Evolutionary conservation across 805 yeast species (phyloP).

Genomic region (Candida boleticola): DNA sequence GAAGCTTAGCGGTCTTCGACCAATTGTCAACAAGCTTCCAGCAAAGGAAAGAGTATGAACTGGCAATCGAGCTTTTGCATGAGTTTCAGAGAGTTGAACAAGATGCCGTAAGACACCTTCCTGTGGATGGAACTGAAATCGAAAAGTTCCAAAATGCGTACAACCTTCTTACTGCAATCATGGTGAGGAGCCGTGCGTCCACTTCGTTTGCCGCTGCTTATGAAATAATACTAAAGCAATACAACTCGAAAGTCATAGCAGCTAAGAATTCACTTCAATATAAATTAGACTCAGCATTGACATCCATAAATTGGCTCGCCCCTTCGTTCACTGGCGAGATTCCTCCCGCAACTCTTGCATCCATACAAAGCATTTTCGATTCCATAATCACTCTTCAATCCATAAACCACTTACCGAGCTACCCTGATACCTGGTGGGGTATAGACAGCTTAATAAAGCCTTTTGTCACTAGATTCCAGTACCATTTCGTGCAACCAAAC

Average conservation of each 20-base stretch:
- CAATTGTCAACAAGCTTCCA: slow-evolving; percentile 15
- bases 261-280: neutral
- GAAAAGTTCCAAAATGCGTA: neutral
- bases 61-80: neutral
- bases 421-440: slow-evolving; percentile 49
- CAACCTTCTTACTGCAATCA: neutral
- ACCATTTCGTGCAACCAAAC: slow-evolving; percentile 53
- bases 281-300: neutral
- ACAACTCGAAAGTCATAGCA: neutral
- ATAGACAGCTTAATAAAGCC: slow-evolving; percentile 46
- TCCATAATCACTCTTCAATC: slow-evolving; percentile 32
- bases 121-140: neutral
- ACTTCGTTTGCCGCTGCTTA: neutral
- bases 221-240: neutral
- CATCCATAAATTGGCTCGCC: slow-evolving; percentile 4
- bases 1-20: slow-evolving; percentile 8
- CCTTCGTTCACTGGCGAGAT: slow-evolving; percentile 11
- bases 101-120: neutral
- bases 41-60: slow-evolving; percentile 13
- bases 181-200: neutral
- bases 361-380: slow-evolving; percentile 3
- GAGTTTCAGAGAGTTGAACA: neutral
- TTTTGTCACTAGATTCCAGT: slow-evolving; percentile 50
- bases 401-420: slow-evolving; percentile 21
- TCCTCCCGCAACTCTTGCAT: neutral